Percentiles rank a stretch among this genome's conserved stretches.
These are phyloP conservation scores for Neonectria magnoliae DNA, from an alignment of 2,329 filamentous ascomycete species.

Conservation along the genomic window DNA sequence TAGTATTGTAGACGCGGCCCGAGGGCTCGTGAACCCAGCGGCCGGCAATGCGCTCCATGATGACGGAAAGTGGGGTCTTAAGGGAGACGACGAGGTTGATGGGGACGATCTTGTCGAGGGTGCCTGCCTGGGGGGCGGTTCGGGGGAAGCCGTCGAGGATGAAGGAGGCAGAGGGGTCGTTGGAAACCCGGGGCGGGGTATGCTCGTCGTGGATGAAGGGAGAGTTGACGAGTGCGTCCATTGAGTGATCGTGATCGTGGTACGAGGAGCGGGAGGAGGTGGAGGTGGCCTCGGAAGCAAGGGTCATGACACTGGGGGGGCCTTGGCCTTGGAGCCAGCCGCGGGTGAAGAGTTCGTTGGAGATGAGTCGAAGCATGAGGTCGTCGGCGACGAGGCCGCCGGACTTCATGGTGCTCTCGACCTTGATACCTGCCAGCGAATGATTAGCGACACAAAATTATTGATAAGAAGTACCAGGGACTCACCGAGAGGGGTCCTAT, in stretches of 20 bases:
- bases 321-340: conserved; percentile 77
- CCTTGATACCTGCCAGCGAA: conserved; percentile 77
- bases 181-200: conserved; percentile 60
- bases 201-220: conserved; percentile 51
- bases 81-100: conserved; percentile 94
- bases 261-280: conserved; percentile 49
- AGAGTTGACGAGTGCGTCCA: conserved; percentile 55
- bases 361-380: conserved; percentile 91
- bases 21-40: conserved; percentile 94
- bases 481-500: conserved; percentile 84
- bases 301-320: conserved; percentile 61
- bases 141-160: conserved; percentile 97
- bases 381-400: conserved; percentile 92
- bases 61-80: conserved; percentile 84
- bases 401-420: conserved; percentile 86
- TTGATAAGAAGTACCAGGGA: conserved; percentile 3
- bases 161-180: conserved; percentile 85
- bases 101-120: conserved; percentile 84
- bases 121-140: conserved; percentile 80
- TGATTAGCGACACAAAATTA: conserved; percentile 17
- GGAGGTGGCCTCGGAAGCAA: conserved; percentile 55
- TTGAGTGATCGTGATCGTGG: conserved; percentile 45
- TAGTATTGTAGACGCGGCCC: conserved; percentile 93
- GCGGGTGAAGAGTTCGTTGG: conserved; percentile 84
- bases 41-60: conserved; percentile 88